These are phyloP conservation scores for Nothopassalora personata DNA, from an alignment of 2,329 filamentous ascomycete species.

Conservation along the genomic window DNA sequence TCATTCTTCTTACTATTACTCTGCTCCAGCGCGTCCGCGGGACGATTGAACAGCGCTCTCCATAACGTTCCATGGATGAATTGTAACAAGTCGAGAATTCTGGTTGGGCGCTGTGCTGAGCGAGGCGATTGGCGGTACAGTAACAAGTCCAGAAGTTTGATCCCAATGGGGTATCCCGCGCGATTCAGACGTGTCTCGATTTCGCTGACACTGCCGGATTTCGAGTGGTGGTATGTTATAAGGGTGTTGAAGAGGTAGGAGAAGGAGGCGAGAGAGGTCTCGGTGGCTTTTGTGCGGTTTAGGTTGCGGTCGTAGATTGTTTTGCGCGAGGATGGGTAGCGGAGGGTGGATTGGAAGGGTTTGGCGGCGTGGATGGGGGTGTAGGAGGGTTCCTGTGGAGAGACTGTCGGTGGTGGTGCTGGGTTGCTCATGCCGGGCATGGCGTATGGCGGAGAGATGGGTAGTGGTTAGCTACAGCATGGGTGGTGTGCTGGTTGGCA, in stretches of 20 bases:
- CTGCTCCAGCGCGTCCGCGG: conserved; percentile 90
- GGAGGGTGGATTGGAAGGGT: conserved; percentile 54
- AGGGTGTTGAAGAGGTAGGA: conserved; percentile 95
- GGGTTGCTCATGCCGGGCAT: conserved; percentile 13
- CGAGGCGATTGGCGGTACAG: conserved; percentile 73
- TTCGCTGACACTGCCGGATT: conserved; percentile 88
- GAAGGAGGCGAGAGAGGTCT: conserved; percentile 89
- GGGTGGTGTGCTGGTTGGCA: not conserved
- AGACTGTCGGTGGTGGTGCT: conserved; percentile 12
- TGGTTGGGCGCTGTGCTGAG: conserved; percentile 66
- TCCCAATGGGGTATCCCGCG: conserved; percentile 79
- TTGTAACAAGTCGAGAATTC: conserved; percentile 85
- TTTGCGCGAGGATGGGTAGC: conserved; percentile 88
- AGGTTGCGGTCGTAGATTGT: conserved; percentile 96
- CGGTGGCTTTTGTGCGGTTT: conserved; percentile 80
- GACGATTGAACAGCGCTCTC: conserved; percentile 84
- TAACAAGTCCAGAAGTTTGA: conserved; percentile 91
- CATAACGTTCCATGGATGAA: conserved; percentile 92
- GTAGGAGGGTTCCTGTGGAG: conserved; percentile 14
- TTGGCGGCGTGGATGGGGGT: conserved; percentile 30
- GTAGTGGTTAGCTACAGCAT: not conserved
- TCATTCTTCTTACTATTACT: conserved; percentile 80
- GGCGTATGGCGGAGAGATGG: not conserved
- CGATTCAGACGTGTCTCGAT: conserved; percentile 55
- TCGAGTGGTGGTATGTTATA: conserved; percentile 87